Base-by-base conservation (phyloP, 2,329 filamentous ascomycete genomes). In the Thielaviopsis euricoi region DNA sequence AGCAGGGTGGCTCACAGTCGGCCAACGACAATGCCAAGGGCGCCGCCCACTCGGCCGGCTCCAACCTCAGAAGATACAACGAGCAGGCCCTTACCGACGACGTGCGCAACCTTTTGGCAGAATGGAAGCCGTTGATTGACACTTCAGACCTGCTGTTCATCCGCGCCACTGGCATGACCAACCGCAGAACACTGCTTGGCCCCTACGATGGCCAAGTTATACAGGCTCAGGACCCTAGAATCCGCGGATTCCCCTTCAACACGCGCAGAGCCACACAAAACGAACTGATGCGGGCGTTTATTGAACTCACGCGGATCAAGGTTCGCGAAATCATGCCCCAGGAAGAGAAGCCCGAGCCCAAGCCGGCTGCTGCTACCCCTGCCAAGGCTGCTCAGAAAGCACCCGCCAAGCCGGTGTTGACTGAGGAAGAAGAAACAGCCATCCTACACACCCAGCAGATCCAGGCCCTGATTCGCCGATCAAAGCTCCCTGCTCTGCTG, bases 21-120 rank as follows among this genome's bases (percentile, higher is more conserved):
- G 85, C 91, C 26, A 97, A 89, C 68, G 93, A 98, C 69, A 86
- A 88, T 61, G 81, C 90, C n/a, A 95, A 95, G 67, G 91, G 93
- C 15, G 84, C 86, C 52, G 93, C 93, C 0, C 89, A 97, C 70
- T 97, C 93, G 3, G 94, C 90, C 7, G 93, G 94, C 68, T 87
- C 93, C 0, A 87, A 83, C 51, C 73, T 98, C 59, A 85, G 93
- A 72, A 81, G 93, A 21, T 95, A 97, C 70, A 98, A 98, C 66
- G 94, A 98, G 70, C 84, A 86, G 63, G 91, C 90, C 1, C 74
- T 98, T 43, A 83, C 85, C 6, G 85, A 87, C n/a, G 94, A 98
- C 65, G 86, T 98, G 6, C 82, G 93, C 25, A 78, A 81, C 33
- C 73, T 98, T 40, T 74, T 98, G 15, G 73, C 75, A 10, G 88